A percentile compares a stretch with the other conserved stretches of the same genome.
Evolutionary conservation across 441 rosid species (phyloP).

Genomic region (Gossypium davidsonii): DNA sequence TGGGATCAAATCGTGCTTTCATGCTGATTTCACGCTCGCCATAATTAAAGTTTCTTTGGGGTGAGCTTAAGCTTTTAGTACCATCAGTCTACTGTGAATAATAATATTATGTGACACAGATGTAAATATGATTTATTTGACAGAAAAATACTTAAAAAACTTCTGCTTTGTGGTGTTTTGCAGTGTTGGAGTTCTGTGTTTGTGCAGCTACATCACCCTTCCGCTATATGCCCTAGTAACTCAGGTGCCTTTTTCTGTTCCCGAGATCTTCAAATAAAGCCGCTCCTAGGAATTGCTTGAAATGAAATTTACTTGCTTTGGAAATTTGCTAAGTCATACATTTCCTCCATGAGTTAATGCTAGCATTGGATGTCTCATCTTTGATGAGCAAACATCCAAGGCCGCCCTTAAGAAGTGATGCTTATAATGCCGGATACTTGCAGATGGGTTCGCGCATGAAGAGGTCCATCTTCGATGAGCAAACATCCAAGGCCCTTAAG

Average conservation of each 20-base stretch:
- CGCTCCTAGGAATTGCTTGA: background rate
- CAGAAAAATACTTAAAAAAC: background rate
- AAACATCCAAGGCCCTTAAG: conserved; percentile 79
- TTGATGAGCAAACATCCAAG: no score
- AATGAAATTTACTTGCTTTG: background rate
- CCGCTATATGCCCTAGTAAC: conserved; percentile 92
- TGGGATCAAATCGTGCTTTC: conserved; percentile 65
- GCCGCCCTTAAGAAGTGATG: background rate
- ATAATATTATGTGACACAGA: background rate
- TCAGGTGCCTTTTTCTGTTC: conserved; percentile 48
- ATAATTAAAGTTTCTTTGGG: conserved; percentile 50
- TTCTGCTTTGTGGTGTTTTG: conserved; percentile 10
- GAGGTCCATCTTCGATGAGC: conserved; percentile 81
- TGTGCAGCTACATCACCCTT: conserved; percentile 91
- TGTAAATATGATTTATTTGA: background rate
- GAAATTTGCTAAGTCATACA: no score
- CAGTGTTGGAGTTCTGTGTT: conserved; percentile 49
- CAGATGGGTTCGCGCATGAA: conserved; percentile 96
- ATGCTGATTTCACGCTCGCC: conserved; percentile 42
- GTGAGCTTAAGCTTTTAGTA: conserved; percentile 32
- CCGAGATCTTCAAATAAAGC: background rate
- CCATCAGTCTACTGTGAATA: background rate
- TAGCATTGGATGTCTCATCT: background rate
- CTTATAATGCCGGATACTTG: background rate
- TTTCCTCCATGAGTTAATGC: background rate